Conservation (phyloP, 2,329 filamentous ascomycete species). For the Diaporthe citrichinensis region DNA sequence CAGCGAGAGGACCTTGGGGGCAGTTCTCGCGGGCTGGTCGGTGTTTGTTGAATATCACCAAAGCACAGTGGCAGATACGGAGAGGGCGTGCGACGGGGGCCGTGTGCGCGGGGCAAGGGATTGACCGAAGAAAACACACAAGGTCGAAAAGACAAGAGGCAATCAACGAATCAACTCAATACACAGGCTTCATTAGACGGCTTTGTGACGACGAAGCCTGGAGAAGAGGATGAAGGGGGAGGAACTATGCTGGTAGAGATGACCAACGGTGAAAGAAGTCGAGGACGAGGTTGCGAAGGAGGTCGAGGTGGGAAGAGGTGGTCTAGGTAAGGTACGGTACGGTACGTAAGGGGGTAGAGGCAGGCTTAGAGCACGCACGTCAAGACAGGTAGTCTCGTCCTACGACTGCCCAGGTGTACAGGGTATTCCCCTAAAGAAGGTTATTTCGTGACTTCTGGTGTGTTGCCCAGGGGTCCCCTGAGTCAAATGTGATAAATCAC, state of each 20-base stretch:
- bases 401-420: neutral
- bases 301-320: slow-evolving; percentile 23
- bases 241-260: slow-evolving; percentile 34
- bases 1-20: neutral
- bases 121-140: slow-evolving; percentile 34
- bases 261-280: slow-evolving; percentile 17
- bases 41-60: neutral
- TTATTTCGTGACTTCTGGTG: too few relatives aligned
- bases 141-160: slow-evolving; percentile 38
- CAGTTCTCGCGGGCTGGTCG: neutral
- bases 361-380: neutral
- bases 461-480: too few relatives aligned
- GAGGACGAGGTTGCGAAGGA: slow-evolving; percentile 20
- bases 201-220: slow-evolving; percentile 44
- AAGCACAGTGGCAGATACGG: slow-evolving; percentile 5
- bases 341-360: slow-evolving; percentile 16
- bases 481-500: too few relatives aligned
- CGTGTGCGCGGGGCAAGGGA: slow-evolving; percentile 30
- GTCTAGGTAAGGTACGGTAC: neutral
- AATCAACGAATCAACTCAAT: slow-evolving; percentile 46
- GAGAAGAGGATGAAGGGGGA: slow-evolving; percentile 42
- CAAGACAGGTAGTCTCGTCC: slow-evolving; percentile 10
- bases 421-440: neutral
- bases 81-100: slow-evolving; percentile 25
- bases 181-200: slow-evolving; percentile 49